Evolutionary conservation across 805 yeast genomes (phyloP), one percentile per base, ranked within the genome.

Genomic region (Starmerella sirachaensis): DNA sequence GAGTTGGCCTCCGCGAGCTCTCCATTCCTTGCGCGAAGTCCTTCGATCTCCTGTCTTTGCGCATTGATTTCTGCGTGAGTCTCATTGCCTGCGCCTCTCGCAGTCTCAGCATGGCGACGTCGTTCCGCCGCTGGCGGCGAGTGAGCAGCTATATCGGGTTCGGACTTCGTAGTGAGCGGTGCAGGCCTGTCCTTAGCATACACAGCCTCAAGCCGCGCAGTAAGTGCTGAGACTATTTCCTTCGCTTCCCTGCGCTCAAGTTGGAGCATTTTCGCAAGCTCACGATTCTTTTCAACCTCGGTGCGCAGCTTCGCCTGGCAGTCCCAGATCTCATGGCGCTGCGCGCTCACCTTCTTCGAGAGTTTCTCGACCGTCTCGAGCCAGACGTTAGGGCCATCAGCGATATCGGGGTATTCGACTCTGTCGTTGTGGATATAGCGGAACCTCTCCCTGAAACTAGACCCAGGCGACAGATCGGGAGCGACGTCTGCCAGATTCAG

Each of bases 301-400:
- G 18, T 31, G 9, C 44, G 27, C 23, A 40, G 30, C 34, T 40
- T 40, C 3, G 20, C 13, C 26, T 40, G 44, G 13, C 22, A 5
- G 17, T 40, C 41, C 40, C 40, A 40, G 18, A 40, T 6, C 19
- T 40, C 44, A 17, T 40, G 41, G 12, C 33, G 40, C 28, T 40
- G 44, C 7, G 35, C 20, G n/a, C 34, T 25, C 9, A 40, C 22
- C 22, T 36, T 36, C 19, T 27, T 31, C 14, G 44, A 40, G 4
- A 32, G 35, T 29, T 32, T 27, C 35, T 32, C 35, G 13, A 32
- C 18, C n/a, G 29, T 29, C 11, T 27, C 29, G 20, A 27, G 35
- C 35, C 35, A 32, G 17, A 32, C 17, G 22, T 23, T n/a, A n/a
- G n/a, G n/a, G n/a, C n/a, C n/a, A n/a, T n/a, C n/a, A n/a, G n/a